Conservation (phyloP, 2,329 filamentous ascomycete species). For the Ophiognomonia clavigignenti-juglandacearum region DNA sequence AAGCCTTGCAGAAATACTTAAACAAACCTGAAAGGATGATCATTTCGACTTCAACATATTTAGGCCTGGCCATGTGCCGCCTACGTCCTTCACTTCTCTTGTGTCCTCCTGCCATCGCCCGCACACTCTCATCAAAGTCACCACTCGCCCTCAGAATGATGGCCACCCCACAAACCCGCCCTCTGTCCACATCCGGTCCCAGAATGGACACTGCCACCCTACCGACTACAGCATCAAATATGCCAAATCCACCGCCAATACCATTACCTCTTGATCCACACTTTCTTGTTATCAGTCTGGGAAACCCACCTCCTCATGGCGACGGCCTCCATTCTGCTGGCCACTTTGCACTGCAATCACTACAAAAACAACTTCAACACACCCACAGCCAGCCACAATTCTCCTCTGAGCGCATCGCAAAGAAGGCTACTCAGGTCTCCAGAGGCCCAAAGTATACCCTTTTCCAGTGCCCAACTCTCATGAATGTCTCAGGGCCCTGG, state of each 20-base stretch:
- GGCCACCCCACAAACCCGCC: background rate
- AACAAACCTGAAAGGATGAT: background rate
- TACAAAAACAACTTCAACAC: slow-evolving; percentile 45
- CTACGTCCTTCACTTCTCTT: background rate
- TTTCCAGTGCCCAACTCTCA: slow-evolving; percentile 69
- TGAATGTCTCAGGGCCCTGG: slow-evolving; percentile 80
- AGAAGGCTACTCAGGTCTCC: slow-evolving; percentile 46
- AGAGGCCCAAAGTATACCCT: slow-evolving; percentile 54
- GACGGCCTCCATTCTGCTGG: slow-evolving; percentile 84
- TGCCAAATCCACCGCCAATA: background rate
- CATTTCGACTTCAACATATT: background rate
- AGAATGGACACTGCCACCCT: background rate
- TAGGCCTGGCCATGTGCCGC: slow-evolving; percentile 1
- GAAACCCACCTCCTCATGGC: slow-evolving; percentile 73
- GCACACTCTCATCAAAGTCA: background rate
- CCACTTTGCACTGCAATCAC: slow-evolving; percentile 65
- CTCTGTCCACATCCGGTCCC: background rate
- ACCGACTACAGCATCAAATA: background rate
- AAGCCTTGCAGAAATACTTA: background rate
- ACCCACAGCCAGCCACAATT: slow-evolving; percentile 41
- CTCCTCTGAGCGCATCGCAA: slow-evolving; percentile 38
- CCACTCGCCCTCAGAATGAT: background rate
- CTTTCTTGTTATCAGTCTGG: slow-evolving; percentile 80
- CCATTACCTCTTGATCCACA: slow-evolving; percentile 31
- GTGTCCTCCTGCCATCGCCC: background rate